phyloP scores from a whole-genome alignment of 164 flowering plant genomes.

The Chloranthus sessilifolius region DNA sequence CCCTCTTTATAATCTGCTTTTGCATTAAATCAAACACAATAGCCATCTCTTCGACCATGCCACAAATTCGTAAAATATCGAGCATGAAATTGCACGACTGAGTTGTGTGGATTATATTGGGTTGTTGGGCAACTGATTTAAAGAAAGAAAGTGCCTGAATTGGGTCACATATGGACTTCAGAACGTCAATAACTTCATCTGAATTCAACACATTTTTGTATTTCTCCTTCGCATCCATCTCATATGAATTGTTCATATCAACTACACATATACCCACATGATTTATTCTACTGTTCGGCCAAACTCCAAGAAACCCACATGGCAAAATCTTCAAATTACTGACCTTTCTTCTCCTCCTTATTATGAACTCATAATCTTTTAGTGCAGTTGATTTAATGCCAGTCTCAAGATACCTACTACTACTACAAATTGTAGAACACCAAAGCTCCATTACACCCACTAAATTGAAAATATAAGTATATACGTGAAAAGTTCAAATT shows the following conservation, averaged over 20 bases:
- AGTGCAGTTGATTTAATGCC: slow-evolving; percentile 14
- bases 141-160: slow-evolving; percentile 50
- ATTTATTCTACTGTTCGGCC: slow-evolving; percentile 8
- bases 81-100: slow-evolving; percentile 89
- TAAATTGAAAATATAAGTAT: too few species aligned
- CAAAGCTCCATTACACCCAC: slow-evolving; percentile 39
- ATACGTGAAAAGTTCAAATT: too few species aligned
- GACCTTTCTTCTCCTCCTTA: slow-evolving; percentile 24
- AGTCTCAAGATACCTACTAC: slow-evolving; percentile 18
- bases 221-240: slow-evolving; percentile 18
- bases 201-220: slow-evolving; percentile 23
- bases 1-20: slow-evolving; percentile 67
- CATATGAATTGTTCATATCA: slow-evolving; percentile 23
- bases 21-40: slow-evolving; percentile 88
- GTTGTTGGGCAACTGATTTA: slow-evolving; percentile 44
- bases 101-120: slow-evolving; percentile 55
- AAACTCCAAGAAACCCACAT: slow-evolving; percentile 26
- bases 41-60: slow-evolving; percentile 61
- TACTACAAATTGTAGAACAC: slow-evolving; percentile 25
- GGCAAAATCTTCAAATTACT: slow-evolving; percentile 30
- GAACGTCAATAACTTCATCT: slow-evolving; percentile 45
- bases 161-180: slow-evolving; percentile 50
- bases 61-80: slow-evolving; percentile 52
- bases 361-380: slow-evolving; percentile 11
- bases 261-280: slow-evolving; percentile 27